A percentile compares a stretch with the other conserved stretches of the same genome.
Evolutionary conservation across 1,284 basidiomycete species (phyloP).

Genomic region (Athelia sp.): DNA sequence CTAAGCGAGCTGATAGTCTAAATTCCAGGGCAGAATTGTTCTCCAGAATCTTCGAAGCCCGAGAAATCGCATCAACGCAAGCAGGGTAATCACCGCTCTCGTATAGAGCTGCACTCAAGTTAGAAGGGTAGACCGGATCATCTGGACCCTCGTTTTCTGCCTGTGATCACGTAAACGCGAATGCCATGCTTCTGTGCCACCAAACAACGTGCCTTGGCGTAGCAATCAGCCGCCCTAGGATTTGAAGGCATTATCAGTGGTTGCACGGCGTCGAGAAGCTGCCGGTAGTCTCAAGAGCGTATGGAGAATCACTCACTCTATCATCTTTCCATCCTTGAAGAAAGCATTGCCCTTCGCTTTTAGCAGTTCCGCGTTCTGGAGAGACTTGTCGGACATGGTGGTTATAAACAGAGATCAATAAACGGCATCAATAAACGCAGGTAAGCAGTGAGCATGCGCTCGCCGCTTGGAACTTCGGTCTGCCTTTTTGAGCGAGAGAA

Average conservation of each 20-base stretch:
- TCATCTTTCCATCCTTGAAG: not conserved
- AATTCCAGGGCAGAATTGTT: slow-evolving; percentile 5
- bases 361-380: not conserved
- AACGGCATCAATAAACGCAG: too few relatives aligned
- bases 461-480: too few relatives aligned
- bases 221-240: not conserved
- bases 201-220: not conserved
- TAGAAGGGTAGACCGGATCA: slow-evolving; percentile 5
- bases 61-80: slow-evolving; percentile 7
- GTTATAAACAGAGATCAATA: too few relatives aligned
- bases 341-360: not conserved
- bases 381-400: not conserved
- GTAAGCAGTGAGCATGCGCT: too few relatives aligned
- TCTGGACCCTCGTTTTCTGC: not conserved
- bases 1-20: slow-evolving; percentile 8
- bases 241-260: not conserved
- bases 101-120: slow-evolving; percentile 11
- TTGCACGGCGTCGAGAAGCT: too few relatives aligned
- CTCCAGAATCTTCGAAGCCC: slow-evolving; percentile 5
- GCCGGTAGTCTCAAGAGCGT: not conserved
- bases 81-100: slow-evolving; percentile 7
- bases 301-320: not conserved
- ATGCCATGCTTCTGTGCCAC: not conserved
- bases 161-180: not conserved
- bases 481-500: too few relatives aligned